Evolutionary conservation across 345 rosid species (phyloP).

Genomic region (Salix exigua): DNA sequence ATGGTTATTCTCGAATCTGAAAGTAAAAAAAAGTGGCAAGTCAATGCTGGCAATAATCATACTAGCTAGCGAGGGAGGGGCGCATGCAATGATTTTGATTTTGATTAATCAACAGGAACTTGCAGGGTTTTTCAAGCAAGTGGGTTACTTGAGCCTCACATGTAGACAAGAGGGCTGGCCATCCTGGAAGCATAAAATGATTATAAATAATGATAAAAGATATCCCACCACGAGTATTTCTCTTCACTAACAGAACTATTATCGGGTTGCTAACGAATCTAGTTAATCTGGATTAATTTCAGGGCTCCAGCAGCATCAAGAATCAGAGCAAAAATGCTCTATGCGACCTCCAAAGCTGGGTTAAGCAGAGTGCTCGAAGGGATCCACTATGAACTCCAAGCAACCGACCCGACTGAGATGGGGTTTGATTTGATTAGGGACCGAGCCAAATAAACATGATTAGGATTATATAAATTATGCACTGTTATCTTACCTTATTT

Average conservation of each 20-base stretch:
- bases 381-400: constrained; percentile 87
- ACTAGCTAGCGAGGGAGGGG: too few relatives aligned
- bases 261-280: not conserved
- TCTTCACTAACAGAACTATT: not conserved
- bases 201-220: not conserved
- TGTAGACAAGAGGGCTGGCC: not conserved
- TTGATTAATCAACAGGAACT: not conserved
- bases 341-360: constrained; percentile 86
- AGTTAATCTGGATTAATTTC: not conserved
- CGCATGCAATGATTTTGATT: not conserved
- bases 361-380: constrained; percentile 86
- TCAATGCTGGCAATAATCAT: not conserved
- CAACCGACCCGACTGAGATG: constrained; percentile 95
- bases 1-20: not conserved
- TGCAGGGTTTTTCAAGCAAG: not conserved
- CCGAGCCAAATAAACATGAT: constrained; percentile 52
- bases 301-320: constrained; percentile 88
- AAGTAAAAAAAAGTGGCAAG: not conserved
- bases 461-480: not conserved
- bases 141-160: not conserved
- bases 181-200: constrained; percentile 5
- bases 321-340: constrained; percentile 80
- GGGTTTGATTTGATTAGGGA: constrained; percentile 81
- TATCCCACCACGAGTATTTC: not conserved
- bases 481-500: constrained; percentile 30